Base-by-base conservation (phyloP, 2,329 filamentous ascomycete species). In the Xylaria sp. region DNA sequence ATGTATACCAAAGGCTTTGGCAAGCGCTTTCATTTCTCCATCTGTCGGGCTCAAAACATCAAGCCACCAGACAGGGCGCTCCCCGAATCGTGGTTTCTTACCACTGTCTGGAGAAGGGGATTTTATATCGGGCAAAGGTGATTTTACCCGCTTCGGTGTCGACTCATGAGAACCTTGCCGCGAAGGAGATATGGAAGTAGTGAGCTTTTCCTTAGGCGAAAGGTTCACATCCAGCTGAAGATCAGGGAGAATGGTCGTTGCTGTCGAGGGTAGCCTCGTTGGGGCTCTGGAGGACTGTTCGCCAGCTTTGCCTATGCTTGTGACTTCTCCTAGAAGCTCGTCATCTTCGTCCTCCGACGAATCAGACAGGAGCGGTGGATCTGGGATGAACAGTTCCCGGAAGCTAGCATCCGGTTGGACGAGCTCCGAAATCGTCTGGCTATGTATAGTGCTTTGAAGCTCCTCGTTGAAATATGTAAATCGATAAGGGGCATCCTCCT, bases 391-490 rank as follows among this genome's bases (percentile, higher is more conserved):
- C 0, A 99, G 87, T 75, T 97, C 93, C 68, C 87, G 87, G 79
- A 99, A 99, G 52, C 88, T 92, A 69, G 91, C 88, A 6, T 94
- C 96, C 0, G 93, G 91, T 74, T 97, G 94, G 9, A 97, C 88
- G 23, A 99, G 87, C 79, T 98, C 96, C 2, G 94, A 97, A 66
- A 99, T 97, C 0, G 92, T 96, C 80, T 97, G 93, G 69, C 94
- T 96, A 80, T 99, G 96, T 70, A 99, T 97, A 0, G 96, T 99
- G 80, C 93, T 97, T 76, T 94, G 92, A 65, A 98, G 94, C 72
- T 97, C 94, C 78, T 98, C 96, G 80, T 98, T 98, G 86, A 99
- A 99, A 80, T 99, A 99, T 0, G 96, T 98, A 80, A 98, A 99
- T 32, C 96, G 89, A 79, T 97, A 98, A 0, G 96, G 96, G 0